These are phyloP conservation scores for Ophiostoma sp. DNA, from an alignment of 2,329 filamentous ascomycete genomes.

Conservation along the genomic window DNA sequence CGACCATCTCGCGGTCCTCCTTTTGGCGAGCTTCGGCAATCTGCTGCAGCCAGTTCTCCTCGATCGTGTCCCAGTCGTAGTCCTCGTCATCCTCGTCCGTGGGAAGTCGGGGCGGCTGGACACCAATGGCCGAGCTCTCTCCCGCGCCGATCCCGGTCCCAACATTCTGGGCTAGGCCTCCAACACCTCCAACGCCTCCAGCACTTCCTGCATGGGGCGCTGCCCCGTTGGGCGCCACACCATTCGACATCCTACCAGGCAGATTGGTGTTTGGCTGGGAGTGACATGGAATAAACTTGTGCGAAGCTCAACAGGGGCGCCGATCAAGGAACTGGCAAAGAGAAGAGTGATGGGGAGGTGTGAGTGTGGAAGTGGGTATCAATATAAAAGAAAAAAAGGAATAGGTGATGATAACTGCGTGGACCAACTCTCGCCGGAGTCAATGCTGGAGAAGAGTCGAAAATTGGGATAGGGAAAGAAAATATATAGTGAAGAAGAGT, in stretches of 20 bases:
- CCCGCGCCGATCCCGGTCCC: too few relatives aligned
- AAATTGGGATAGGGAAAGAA: not conserved
- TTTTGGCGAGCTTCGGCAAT: conserved; percentile 28
- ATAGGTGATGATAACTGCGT: not conserved
- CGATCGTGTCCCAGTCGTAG: conserved; percentile 41
- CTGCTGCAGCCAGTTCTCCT: conserved; percentile 37
- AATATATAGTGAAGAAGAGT: not conserved
- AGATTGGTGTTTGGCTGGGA: not conserved
- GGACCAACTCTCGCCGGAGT: not conserved
- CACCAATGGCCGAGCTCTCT: too few relatives aligned
- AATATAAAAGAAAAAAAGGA: not conserved
- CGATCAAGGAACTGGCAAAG: not conserved
- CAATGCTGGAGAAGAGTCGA: not conserved
- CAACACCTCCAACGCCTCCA: not conserved
- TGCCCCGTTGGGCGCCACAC: not conserved
- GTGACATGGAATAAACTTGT: not conserved
- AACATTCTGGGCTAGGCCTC: too few relatives aligned
- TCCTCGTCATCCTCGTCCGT: not conserved
- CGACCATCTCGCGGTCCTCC: conserved; percentile 38
- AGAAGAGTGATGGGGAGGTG: too few relatives aligned
- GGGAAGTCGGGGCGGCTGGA: not conserved
- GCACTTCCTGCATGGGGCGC: not conserved
- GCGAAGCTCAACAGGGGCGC: not conserved
- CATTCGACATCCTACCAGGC: conserved; percentile 16
- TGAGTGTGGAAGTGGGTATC: not conserved